A percentile compares a stretch with the other conserved stretches of the same genome.
phyloP scores from a whole-genome alignment of 1,284 basidiomycete species.

The Fomitopsis schrenkii region DNA sequence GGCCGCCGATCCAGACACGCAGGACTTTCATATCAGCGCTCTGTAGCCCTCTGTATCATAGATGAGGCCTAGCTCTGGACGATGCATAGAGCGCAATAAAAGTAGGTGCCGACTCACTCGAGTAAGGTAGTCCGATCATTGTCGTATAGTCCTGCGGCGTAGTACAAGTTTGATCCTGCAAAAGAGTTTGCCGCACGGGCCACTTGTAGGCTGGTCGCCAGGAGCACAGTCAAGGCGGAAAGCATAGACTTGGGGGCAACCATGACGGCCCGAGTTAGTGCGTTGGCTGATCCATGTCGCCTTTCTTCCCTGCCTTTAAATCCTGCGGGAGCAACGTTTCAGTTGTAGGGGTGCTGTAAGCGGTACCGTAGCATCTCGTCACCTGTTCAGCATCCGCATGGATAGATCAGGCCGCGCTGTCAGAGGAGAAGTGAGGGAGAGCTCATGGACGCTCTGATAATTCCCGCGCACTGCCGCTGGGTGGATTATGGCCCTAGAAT shows the following conservation, averaged over 20 bases:
- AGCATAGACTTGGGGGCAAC: not conserved
- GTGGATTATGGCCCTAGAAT: too few relatives aligned
- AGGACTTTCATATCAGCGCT: slow-evolving; percentile 29
- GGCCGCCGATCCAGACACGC: slow-evolving; percentile 31
- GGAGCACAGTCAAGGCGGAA: not conserved
- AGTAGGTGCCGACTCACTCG: slow-evolving; percentile 12
- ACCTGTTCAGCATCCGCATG: not conserved
- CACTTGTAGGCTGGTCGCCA: not conserved
- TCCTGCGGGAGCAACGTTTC: not conserved
- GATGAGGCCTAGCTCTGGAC: not conserved
- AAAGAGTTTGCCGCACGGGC: slow-evolving; percentile 25
- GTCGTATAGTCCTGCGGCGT: slow-evolving; percentile 26
- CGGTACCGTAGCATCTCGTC: not conserved
- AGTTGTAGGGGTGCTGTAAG: not conserved
- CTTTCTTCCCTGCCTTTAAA: not conserved
- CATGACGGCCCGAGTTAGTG: not conserved
- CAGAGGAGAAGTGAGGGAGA: not conserved
- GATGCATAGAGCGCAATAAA: not conserved
- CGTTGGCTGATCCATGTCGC: not conserved
- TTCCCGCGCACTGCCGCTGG: not conserved
- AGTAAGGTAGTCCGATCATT: slow-evolving; percentile 23
- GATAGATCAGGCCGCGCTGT: not conserved
- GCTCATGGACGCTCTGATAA: not conserved
- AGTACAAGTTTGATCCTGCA: slow-evolving; percentile 30
- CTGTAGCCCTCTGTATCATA: slow-evolving; percentile 23